Percentiles rank a stretch among this genome's conserved stretches.
These are phyloP conservation scores for Neurospora terricola DNA, from an alignment of 495 filamentous ascomycete genomes.

Conservation along the genomic window DNA sequence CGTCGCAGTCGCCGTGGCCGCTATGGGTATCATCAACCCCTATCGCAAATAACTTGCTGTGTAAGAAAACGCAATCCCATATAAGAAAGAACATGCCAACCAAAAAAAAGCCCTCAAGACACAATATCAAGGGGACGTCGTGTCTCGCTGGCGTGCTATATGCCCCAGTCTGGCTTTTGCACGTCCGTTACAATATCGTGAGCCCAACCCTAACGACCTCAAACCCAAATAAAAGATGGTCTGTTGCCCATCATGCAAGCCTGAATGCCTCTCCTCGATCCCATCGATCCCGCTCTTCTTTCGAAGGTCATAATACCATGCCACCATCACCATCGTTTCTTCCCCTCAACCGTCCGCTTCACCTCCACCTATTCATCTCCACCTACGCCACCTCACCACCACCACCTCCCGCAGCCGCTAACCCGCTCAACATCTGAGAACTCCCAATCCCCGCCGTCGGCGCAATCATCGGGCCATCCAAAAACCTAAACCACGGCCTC, in stretches of 20 bases:
- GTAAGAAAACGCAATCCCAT: background rate
- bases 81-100: background rate
- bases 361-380: background rate
- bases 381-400: background rate
- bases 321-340: background rate
- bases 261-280: background rate
- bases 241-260: background rate
- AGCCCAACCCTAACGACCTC: background rate
- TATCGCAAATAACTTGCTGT: background rate
- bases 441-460: background rate
- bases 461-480: conserved; percentile 29
- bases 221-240: background rate
- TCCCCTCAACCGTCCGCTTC: background rate
- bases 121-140: background rate
- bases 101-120: background rate
- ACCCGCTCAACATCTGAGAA: background rate
- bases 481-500: conserved; percentile 60
- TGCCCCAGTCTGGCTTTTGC: background rate
- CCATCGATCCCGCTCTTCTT: background rate
- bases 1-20: conserved; percentile 10
- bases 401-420: background rate
- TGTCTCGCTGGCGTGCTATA: background rate
- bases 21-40: conserved; percentile 14
- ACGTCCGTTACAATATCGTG: background rate
- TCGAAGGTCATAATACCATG: background rate